These are phyloP conservation scores for Cytospora mali DNA, from an alignment of 2,329 filamentous ascomycete genomes.

Conservation along the genomic window DNA sequence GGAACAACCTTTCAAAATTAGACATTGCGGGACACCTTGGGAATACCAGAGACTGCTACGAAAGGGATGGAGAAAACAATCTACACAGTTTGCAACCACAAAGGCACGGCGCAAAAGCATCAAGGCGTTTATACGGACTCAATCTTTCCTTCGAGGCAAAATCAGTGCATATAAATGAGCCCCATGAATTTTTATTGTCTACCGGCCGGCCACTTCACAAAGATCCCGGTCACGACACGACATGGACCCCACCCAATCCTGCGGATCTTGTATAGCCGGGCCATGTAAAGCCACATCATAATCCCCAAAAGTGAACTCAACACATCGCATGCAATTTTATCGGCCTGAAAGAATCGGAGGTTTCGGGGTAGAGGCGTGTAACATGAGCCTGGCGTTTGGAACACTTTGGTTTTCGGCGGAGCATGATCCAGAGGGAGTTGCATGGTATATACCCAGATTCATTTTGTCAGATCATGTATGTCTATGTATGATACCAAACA, in stretches of 20 bases:
- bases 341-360: neutral
- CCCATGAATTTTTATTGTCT: neutral
- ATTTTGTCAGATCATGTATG: conserved; percentile 10
- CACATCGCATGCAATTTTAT: neutral
- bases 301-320: neutral
- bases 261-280: conserved; percentile 4
- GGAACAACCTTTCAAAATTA: conserved; percentile 5
- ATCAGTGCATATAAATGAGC: conserved; percentile 5
- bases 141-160: neutral
- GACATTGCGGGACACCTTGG: neutral
- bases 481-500: neutral
- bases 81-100: neutral
- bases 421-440: conserved; percentile 5
- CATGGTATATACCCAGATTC: conserved; percentile 17
- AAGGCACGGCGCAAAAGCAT: neutral
- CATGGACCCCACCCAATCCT: neutral
- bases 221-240: neutral
- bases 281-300: neutral
- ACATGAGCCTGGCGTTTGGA: conserved; percentile 12
- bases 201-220: neutral
- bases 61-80: conserved; percentile 7
- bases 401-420: conserved; percentile 8
- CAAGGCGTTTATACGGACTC: neutral
- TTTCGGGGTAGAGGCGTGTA: neutral
- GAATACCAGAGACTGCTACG: conserved; percentile 5